Conservation (phyloP, 345 rosid genomes). For the Syzygium oleosum region DNA sequence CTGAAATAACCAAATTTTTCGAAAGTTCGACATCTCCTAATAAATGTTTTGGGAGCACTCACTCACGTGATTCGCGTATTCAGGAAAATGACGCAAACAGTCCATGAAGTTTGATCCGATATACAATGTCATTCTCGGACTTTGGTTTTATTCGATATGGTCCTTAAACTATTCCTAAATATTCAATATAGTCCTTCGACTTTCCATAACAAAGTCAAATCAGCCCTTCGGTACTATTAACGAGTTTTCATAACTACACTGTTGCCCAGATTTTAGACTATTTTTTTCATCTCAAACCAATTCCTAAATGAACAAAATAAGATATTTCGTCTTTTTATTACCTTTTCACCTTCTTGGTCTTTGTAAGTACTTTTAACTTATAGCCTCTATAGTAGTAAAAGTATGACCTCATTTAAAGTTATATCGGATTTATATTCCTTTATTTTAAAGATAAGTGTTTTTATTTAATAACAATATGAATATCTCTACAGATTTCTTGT, state of each 20-base stretch:
- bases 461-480: too few relatives aligned
- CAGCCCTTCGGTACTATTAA: accelerated
- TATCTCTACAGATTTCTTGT: not conserved
- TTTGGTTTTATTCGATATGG: not conserved
- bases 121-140: not conserved
- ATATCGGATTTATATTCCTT: too few relatives aligned
- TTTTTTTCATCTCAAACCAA: not conserved
- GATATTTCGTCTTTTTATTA: not conserved
- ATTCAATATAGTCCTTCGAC: accelerated
- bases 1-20: not conserved
- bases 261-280: not conserved
- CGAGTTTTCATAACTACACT: not conserved
- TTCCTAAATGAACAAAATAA: not conserved
- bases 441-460: not conserved
- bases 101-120: accelerated
- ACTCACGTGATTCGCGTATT: not conserved
- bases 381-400: not conserved
- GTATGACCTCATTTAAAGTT: too few relatives aligned
- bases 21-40: not conserved
- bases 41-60: not conserved
- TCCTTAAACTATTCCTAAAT: not conserved
- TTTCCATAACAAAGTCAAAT: not conserved
- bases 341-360: not conserved
- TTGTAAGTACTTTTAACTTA: not conserved
- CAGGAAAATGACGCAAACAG: accelerated